Conservation (phyloP, 768 basidiomycete genomes). For the Leccinum ochraceum region DNA sequence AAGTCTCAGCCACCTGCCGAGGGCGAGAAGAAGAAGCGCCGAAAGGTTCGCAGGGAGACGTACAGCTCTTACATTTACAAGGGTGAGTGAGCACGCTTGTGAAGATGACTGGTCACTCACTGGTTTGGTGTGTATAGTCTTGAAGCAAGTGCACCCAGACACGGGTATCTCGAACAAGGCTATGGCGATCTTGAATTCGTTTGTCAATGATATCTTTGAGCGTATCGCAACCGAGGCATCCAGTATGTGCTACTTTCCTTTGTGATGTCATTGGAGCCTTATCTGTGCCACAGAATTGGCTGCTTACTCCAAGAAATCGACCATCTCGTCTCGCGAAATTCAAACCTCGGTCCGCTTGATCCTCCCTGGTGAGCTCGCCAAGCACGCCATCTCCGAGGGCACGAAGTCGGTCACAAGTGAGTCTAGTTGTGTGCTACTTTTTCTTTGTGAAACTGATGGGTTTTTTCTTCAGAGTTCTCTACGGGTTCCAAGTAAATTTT, state of each 20-base stretch:
- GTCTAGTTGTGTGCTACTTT: slow-evolving; percentile 23
- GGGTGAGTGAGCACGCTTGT: slow-evolving; percentile 40
- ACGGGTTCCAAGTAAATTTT: slow-evolving; percentile 52
- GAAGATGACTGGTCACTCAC: neutral
- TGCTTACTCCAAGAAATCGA: slow-evolving; percentile 86
- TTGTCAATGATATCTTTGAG: slow-evolving; percentile 85
- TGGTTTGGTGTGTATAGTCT: slow-evolving; percentile 43
- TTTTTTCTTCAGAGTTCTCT: slow-evolving; percentile 51
- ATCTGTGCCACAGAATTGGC: slow-evolving; percentile 59
- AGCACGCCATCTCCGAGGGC: slow-evolving; percentile 88
- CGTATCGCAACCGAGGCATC: slow-evolving; percentile 75
- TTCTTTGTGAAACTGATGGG: slow-evolving; percentile 9
- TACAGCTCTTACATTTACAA: slow-evolving; percentile 88
- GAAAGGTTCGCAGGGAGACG: slow-evolving; percentile 79
- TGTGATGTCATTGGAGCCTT: neutral
- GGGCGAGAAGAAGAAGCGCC: slow-evolving; percentile 79
- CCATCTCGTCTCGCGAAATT: slow-evolving; percentile 89
- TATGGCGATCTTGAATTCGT: slow-evolving; percentile 82
- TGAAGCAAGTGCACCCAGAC: slow-evolving; percentile 92
- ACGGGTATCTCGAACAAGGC: slow-evolving; percentile 93
- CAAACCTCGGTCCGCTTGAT: slow-evolving; percentile 84
- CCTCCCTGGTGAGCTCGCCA: slow-evolving; percentile 82
- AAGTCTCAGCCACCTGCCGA: slow-evolving; percentile 52
- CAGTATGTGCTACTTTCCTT: slow-evolving; percentile 41
- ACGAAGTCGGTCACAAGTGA: slow-evolving; percentile 71